These are phyloP conservation scores for Termitomyces sp. DNA, from an alignment of 768 basidiomycete genomes.

Conservation along the genomic window DNA sequence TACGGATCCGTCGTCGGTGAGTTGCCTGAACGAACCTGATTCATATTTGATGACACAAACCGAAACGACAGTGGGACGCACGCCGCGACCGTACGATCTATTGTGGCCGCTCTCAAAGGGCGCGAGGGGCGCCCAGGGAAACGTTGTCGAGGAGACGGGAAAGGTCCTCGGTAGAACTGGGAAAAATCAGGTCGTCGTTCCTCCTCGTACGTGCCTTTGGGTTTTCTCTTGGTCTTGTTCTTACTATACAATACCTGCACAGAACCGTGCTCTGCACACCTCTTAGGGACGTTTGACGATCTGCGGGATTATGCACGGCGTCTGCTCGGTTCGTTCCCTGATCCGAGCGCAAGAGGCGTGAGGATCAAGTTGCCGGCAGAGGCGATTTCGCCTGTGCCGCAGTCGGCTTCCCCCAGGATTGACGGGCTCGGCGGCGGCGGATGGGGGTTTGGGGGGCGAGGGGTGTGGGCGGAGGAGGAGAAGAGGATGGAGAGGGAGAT, in stretches of 20 bases:
- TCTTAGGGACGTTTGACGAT: conserved; percentile 33
- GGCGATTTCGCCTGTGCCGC: conserved; percentile 18
- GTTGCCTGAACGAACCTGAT: conserved; percentile 13
- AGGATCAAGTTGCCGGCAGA: conserved; percentile 21
- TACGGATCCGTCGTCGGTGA: conserved; percentile 84
- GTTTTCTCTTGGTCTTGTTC: background rate
- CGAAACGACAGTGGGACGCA: conserved; percentile 38
- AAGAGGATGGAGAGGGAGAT: conserved; percentile 17
- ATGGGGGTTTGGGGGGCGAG: conserved; percentile 11
- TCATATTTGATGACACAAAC: too few species aligned
- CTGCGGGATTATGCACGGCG: conserved; percentile 47
- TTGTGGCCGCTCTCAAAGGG: conserved; percentile 66
- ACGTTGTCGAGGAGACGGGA: conserved; percentile 28
- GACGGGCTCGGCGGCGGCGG: background rate
- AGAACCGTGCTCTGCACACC: conserved; percentile 4
- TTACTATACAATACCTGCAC: background rate
- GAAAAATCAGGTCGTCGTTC: conserved; percentile 9
- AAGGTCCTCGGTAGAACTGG: conserved; percentile 11
- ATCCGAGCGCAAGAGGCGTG: conserved; percentile 19
- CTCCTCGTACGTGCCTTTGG: conserved; percentile 18
- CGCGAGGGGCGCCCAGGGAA: conserved; percentile 26
- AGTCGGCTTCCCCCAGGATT: conserved; percentile 16
- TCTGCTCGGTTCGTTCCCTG: conserved; percentile 42
- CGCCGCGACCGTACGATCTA: conserved; percentile 70
- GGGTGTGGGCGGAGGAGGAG: conserved; percentile 21